phyloP scores from a whole-genome alignment of 305 asterid species.

The Rubia peregrina region DNA sequence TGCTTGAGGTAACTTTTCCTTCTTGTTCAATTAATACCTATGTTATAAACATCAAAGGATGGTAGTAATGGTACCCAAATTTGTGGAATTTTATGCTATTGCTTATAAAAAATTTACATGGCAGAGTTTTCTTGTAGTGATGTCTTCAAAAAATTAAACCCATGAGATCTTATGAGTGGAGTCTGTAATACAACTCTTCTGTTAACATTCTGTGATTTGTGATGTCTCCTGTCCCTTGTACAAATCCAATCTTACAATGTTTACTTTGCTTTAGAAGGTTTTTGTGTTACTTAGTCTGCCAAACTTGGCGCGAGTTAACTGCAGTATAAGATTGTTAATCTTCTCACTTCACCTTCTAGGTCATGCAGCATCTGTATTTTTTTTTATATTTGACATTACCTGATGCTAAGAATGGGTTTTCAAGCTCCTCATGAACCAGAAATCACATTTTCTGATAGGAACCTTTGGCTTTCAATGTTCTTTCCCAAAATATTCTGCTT shows the following conservation, averaged over 20 bases:
- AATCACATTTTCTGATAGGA: background rate
- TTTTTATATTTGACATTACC: background rate
- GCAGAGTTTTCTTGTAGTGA: background rate
- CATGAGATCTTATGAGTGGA: background rate
- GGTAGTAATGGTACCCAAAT: background rate
- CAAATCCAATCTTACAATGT: background rate
- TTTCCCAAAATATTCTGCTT: background rate
- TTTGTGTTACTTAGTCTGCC: background rate
- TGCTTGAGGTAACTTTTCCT: conserved; percentile 71
- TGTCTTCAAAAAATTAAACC: background rate
- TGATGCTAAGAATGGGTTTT: background rate
- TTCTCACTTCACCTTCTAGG: background rate
- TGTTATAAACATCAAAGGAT: background rate
- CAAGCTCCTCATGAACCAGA: background rate
- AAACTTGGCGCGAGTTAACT: background rate
- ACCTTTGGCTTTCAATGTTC: background rate
- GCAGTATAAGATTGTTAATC: background rate
- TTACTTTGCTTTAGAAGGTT: background rate
- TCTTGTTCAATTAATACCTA: background rate
- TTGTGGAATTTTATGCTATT: background rate
- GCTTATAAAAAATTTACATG: background rate
- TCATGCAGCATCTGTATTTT: background rate
- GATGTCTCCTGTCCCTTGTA: background rate
- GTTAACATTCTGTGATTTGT: background rate
- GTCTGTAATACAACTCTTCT: background rate